Base-by-base conservation (phyloP, 2,329 filamentous ascomycete genomes). In the Colletotrichum gigasporum region DNA sequence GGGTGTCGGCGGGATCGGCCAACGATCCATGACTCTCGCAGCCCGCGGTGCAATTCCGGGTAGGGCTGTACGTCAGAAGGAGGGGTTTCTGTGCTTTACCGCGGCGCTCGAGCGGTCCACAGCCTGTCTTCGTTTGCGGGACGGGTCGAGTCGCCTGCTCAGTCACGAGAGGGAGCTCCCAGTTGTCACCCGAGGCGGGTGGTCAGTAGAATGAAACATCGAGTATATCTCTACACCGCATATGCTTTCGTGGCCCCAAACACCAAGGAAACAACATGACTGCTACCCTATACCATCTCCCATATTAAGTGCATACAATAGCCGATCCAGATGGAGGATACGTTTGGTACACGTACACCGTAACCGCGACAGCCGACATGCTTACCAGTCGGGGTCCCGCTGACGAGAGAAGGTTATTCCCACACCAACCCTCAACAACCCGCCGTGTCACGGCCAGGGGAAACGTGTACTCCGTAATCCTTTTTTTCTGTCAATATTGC, bases 11-110 rank as follows among this genome's bases (percentile, higher is more conserved):
- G 56, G 61, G 61, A 64, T 61, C 47, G 47, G n/a, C 61, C 41
- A 28, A 39, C 39, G 18, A 12, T 42, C 54, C 61, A 64, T 61
- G 61, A 64, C 61, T 64, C 61, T 64, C 51, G 42, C 61, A 61
- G 48, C 41, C 28, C 48, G 44, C 48, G 56, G 56, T 41, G 51
- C 42, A 28, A 24, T 39, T 52, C 48, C 48, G 48, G 42, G 47
- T 61, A 61, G 61, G 56, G 61, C 55, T 61, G 61, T 48, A 24
- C 20, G 32, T 14, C 11, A 41, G 18, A 12, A 45, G 22, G 41
- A 24, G 8, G 37, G 30, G 37, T 24, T 50, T 18, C 30, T 41
- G 14, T 26, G 34, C 28, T 48, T n/a, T 41, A 14, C 12, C 32
- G 12, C 28, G 42, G 22, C 28, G 42, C 7, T 14, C 11, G 12